Percentiles rank a stretch among this genome's conserved stretches.
phyloP scores from a whole-genome alignment of 192 early-diverging fungal species.

The Anaeromyces robustus region DNA sequence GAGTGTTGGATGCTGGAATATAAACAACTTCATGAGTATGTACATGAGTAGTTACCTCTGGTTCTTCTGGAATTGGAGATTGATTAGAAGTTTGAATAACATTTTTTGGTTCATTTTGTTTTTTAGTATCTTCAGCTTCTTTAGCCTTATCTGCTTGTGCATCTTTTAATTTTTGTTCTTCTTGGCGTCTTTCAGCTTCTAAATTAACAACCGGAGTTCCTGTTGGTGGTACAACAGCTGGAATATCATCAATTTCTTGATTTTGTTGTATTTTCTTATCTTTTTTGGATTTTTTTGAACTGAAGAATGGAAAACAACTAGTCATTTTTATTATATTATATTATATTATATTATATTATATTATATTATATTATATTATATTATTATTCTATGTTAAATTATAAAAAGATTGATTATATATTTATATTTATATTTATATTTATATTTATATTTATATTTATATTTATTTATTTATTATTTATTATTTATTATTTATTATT shows the following conservation, averaged over 20 bases:
- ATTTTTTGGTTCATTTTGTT: not conserved
- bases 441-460: no score
- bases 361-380: not conserved
- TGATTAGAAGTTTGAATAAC: not conserved
- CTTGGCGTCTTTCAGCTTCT: not conserved
- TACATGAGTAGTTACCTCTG: not conserved
- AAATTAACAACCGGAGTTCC: not conserved
- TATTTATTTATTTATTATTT: not conserved
- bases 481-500: not conserved
- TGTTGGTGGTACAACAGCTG: not conserved
- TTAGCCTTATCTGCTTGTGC: no score
- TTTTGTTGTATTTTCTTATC: not conserved
- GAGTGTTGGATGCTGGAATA: not conserved
- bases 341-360: not conserved
- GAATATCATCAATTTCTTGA: not conserved
- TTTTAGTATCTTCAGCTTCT: not conserved
- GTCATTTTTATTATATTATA: not conserved
- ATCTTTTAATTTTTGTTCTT: not conserved
- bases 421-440: no score
- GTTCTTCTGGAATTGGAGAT: not conserved
- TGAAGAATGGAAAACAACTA: not conserved
- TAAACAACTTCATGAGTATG: not conserved
- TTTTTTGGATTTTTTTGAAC: not conserved
- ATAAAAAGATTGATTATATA: no score
- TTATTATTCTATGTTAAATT: not conserved